phyloP scores from a whole-genome alignment of 2,329 filamentous ascomycete genomes.

The Exophiala oligosperma region DNA sequence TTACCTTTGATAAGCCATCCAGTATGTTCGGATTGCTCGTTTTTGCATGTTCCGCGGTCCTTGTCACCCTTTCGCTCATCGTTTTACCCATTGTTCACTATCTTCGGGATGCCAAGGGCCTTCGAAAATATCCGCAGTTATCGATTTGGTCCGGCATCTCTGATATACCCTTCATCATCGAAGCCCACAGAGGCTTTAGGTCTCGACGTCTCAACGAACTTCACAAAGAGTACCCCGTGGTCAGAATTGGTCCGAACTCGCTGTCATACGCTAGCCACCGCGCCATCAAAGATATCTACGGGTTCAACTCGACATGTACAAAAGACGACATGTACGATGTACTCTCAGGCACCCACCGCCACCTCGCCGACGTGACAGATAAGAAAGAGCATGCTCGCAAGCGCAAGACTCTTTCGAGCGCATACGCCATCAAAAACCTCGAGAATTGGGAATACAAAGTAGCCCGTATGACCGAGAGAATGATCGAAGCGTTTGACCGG shows the following conservation, averaged over 20 bases:
- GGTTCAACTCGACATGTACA: slow-evolving; percentile 37
- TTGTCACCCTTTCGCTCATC: background rate
- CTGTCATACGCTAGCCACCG: slow-evolving; percentile 4
- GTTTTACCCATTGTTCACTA: background rate
- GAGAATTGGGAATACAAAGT: slow-evolving; percentile 43
- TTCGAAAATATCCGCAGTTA: slow-evolving; percentile 50
- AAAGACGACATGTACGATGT: slow-evolving; percentile 10
- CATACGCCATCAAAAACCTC: slow-evolving; percentile 41
- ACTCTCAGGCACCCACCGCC: slow-evolving; percentile 8
- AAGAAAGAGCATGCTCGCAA: slow-evolving; percentile 39
- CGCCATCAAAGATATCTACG: slow-evolving; percentile 39
- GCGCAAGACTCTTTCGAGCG: slow-evolving; percentile 37
- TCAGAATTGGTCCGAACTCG: slow-evolving; percentile 11
- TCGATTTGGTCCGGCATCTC: slow-evolving; percentile 46
- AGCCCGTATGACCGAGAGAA: slow-evolving; percentile 31
- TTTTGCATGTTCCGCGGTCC: no score
- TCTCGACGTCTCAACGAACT: slow-evolving; percentile 39
- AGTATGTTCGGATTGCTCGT: no score
- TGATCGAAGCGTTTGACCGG: background rate
- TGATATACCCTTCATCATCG: slow-evolving; percentile 48
- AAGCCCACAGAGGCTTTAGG: slow-evolving; percentile 43
- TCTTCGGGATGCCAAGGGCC: slow-evolving; percentile 32
- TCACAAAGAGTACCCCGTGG: slow-evolving; percentile 60
- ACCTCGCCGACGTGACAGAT: slow-evolving; percentile 36
- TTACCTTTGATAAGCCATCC: no score